phyloP scores from a whole-genome alignment of 2,329 filamentous ascomycete species.

The Penicillium sp. region DNA sequence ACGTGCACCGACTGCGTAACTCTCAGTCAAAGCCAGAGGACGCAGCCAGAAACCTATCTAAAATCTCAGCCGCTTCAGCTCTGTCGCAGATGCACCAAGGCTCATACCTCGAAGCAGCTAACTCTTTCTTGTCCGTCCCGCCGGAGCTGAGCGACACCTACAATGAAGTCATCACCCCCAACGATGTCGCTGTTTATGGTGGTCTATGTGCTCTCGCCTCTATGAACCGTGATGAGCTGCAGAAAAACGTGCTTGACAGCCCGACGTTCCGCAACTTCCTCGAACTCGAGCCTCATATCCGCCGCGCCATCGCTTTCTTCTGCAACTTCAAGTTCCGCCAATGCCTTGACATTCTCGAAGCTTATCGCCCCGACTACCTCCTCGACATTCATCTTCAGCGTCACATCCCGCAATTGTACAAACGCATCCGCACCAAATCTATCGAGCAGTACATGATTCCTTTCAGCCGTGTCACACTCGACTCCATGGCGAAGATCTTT shows the following conservation, averaged over 20 bases:
- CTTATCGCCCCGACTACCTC: slow-evolving; percentile 80
- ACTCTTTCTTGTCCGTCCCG: slow-evolving; percentile 65
- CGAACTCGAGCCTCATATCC: slow-evolving; percentile 89
- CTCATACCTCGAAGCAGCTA: slow-evolving; percentile 66
- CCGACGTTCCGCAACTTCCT: slow-evolving; percentile 78
- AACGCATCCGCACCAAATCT: slow-evolving; percentile 78
- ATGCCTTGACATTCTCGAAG: slow-evolving; percentile 78
- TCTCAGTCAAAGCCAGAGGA: slow-evolving; percentile 57
- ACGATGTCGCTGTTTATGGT: slow-evolving; percentile 90
- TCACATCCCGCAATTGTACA: slow-evolving; percentile 69
- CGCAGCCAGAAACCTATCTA: slow-evolving; percentile 56
- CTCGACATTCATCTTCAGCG: slow-evolving; percentile 81
- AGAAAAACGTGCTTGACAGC: slow-evolving; percentile 75
- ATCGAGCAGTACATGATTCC: slow-evolving; percentile 91
- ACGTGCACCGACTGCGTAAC: slow-evolving; percentile 57
- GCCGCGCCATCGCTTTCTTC: slow-evolving; percentile 85
- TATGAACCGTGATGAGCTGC: slow-evolving; percentile 76
- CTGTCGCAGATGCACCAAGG: slow-evolving; percentile 58
- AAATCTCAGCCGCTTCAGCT: slow-evolving; percentile 63
- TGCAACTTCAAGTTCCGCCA: slow-evolving; percentile 84
- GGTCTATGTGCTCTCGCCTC: slow-evolving; percentile 86
- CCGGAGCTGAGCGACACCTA: slow-evolving; percentile 57
- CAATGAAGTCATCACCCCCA: slow-evolving; percentile 71
- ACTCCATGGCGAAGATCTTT: slow-evolving; percentile 76
- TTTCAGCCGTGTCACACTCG: slow-evolving; percentile 81